These are phyloP conservation scores for Mycena vitilis DNA, from an alignment of 768 basidiomycete genomes.

Conservation along the genomic window DNA sequence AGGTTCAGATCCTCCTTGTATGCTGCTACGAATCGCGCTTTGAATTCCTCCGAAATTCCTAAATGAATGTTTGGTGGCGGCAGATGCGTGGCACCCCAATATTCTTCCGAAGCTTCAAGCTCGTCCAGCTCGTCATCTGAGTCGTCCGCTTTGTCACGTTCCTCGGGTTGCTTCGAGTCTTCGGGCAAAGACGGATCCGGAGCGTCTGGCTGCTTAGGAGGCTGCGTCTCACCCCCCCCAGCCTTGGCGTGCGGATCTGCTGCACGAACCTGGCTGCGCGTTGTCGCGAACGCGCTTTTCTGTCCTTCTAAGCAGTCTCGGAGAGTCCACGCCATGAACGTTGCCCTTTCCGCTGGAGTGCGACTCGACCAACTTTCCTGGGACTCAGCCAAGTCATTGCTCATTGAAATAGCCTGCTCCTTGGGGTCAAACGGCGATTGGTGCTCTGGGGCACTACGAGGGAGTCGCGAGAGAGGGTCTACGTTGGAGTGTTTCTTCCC, in stretches of 20 bases:
- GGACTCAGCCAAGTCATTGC: background rate
- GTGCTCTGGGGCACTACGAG: background rate
- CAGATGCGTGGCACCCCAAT: background rate
- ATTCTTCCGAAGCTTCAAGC: background rate
- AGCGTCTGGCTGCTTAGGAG: too few species aligned
- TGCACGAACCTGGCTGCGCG: background rate
- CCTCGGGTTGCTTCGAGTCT: too few species aligned
- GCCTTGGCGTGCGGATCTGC: background rate
- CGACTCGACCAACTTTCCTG: background rate
- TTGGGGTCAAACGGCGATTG: background rate
- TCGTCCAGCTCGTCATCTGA: background rate
- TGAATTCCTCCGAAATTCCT: background rate
- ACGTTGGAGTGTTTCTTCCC: slow-evolving; percentile 19
- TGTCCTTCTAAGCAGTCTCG: background rate
- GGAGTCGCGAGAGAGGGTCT: slow-evolving; percentile 10
- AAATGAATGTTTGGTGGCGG: background rate
- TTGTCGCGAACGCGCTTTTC: background rate
- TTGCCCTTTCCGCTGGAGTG: background rate
- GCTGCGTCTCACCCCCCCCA: too few species aligned
- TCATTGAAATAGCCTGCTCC: background rate
- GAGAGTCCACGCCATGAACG: background rate
- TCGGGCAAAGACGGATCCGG: too few species aligned
- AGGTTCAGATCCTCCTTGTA: background rate
- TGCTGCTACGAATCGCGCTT: background rate
- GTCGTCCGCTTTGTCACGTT: too few species aligned